Evolutionary conservation across 2,329 filamentous ascomycete species (phyloP).

Genomic region (Aspergillus intermedius): DNA sequence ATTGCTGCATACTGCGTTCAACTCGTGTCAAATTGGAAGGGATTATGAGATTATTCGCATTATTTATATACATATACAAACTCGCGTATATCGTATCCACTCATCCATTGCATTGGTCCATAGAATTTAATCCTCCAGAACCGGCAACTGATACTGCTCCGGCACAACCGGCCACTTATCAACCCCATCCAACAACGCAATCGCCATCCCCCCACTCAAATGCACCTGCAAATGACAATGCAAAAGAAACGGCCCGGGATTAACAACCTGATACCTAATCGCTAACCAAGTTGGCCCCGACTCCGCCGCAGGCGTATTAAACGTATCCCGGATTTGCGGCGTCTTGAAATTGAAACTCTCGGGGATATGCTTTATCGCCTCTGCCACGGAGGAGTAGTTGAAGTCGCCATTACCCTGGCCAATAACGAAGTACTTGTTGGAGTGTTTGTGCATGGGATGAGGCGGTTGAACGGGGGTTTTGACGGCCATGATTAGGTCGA

Average conservation of each 20-base stretch:
- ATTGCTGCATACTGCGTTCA: too few species aligned
- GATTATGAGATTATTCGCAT: too few species aligned
- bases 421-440: constrained; percentile 54
- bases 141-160: constrained; percentile 15
- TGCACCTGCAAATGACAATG: constrained; percentile 54
- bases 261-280: constrained; percentile 47
- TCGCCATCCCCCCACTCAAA: constrained; percentile 49
- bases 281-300: constrained; percentile 42
- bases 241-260: constrained; percentile 50
- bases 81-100: not conserved
- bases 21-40: too few species aligned
- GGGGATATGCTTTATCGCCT: constrained; percentile 45
- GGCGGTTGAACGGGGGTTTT: constrained; percentile 44
- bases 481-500: constrained; percentile 50
- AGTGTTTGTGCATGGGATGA: constrained; percentile 61
- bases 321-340: constrained; percentile 50
- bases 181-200: constrained; percentile 44
- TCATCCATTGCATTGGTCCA: not conserved
- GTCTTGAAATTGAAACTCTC: constrained; percentile 52
- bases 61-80: not conserved
- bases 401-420: constrained; percentile 48
- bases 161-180: constrained; percentile 28
- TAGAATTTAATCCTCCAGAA: not conserved
- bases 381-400: constrained; percentile 48
- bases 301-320: constrained; percentile 32